Conservation (phyloP, 768 basidiomycete species). For the Suillus luteus region DNA sequence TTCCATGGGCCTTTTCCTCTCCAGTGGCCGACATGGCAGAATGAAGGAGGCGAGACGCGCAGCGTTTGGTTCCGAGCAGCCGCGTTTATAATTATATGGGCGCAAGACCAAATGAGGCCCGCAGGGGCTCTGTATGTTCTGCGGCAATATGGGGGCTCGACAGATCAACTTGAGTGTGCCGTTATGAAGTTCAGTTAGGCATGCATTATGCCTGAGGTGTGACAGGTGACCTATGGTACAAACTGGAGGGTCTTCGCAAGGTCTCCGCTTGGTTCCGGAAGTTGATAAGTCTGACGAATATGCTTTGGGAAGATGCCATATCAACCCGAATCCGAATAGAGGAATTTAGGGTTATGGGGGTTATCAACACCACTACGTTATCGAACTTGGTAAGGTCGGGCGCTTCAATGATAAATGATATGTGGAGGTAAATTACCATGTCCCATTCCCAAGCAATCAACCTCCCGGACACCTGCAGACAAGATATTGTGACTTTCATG, state of each 20-base stretch:
- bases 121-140: background rate
- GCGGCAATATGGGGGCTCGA: background rate
- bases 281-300: constrained; percentile 1
- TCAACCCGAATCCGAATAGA: constrained; percentile 2
- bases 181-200: background rate
- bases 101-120: background rate
- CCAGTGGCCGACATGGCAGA: constrained; percentile 7
- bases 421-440: background rate
- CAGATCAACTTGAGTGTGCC: background rate
- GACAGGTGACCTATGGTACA: background rate
- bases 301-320: background rate
- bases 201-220: background rate
- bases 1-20: constrained; percentile 12
- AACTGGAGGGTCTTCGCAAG: background rate
- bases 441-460: background rate
- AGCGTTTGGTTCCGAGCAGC: background rate
- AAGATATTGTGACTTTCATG: background rate
- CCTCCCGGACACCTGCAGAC: background rate
- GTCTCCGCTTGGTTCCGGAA: constrained; percentile 4
- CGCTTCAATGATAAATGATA: background rate
- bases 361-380: background rate
- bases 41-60: background rate
- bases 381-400: background rate
- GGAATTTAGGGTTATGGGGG: background rate
- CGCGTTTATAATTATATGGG: constrained; percentile 6